Evolutionary conservation across 345 rosid species (phyloP).

Genomic region (Capsella bursapastoris): DNA sequence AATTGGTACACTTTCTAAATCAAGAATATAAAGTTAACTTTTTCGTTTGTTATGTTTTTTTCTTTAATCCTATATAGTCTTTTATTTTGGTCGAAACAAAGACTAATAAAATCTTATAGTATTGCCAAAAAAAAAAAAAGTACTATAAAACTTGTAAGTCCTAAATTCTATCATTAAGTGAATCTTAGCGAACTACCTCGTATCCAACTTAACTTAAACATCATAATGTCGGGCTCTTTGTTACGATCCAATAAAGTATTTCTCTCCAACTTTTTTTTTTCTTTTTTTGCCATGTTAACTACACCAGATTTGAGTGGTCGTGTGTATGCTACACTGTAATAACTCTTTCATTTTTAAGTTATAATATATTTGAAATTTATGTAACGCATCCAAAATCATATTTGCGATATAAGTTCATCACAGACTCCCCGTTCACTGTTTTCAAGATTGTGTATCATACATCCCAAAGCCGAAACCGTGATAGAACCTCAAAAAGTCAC

Average conservation of each 20-base stretch:
- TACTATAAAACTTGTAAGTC: neutral
- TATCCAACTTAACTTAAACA: conserved; percentile 29
- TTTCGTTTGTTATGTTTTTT: neutral
- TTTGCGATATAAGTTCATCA: neutral
- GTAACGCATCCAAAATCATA: neutral
- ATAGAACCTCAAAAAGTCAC: too few species aligned
- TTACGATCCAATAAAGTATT: neutral
- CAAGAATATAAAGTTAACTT: neutral
- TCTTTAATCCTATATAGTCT: neutral
- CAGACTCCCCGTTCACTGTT: neutral
- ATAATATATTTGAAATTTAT: neutral
- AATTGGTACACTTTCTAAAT: neutral
- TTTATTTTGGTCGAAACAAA: neutral
- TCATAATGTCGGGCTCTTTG: conserved; percentile 30
- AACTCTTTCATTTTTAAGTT: neutral
- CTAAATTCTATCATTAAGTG: conserved; percentile 3
- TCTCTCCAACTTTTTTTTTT: neutral
- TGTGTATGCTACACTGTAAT: neutral
- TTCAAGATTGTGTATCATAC: too few species aligned
- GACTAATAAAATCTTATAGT: neutral
- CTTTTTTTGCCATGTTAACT: neutral
- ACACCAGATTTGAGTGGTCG: neutral
- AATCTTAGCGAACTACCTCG: conserved; percentile 40
- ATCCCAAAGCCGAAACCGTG: too few species aligned
- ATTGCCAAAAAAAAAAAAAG: neutral